Conservation (phyloP, 2,329 filamentous ascomycete genomes). For the Colletotrichum euphorbiae region DNA sequence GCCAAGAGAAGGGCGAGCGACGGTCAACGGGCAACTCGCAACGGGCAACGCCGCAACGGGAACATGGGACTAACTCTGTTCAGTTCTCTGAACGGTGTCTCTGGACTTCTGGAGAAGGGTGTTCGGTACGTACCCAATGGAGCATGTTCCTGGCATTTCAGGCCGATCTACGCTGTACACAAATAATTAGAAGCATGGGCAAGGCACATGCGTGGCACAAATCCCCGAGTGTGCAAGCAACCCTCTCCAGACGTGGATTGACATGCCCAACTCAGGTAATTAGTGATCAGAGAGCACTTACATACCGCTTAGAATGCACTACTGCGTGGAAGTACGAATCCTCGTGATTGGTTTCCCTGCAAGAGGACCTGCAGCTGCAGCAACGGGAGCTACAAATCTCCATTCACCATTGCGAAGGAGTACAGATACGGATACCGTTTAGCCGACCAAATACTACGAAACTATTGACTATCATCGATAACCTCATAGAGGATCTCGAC, state of each 20-base stretch:
- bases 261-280: too few relatives aligned
- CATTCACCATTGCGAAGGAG: not conserved
- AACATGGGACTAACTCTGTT: slow-evolving; percentile 12
- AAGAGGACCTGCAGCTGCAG: slow-evolving; percentile 16
- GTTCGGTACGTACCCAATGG: slow-evolving; percentile 12
- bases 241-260: too few relatives aligned
- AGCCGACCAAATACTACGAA: not conserved
- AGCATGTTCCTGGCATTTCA: slow-evolving; percentile 31
- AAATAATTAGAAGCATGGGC: slow-evolving; percentile 25
- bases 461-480: not conserved
- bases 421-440: slow-evolving; percentile 3
- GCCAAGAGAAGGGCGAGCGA: not conserved
- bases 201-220: slow-evolving; percentile 25
- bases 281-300: too few relatives aligned
- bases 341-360: not conserved
- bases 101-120: too few relatives aligned
- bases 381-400: not conserved
- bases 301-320: too few relatives aligned
- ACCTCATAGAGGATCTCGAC: not conserved
- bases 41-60: too few relatives aligned
- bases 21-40: not conserved
- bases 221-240: not conserved
- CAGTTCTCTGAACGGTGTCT: too few relatives aligned
- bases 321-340: too few relatives aligned
- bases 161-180: slow-evolving; percentile 37